A percentile compares a stretch with the other conserved stretches of the same genome.
Evolutionary conservation across 495 filamentous ascomycete species (phyloP).

Genomic region (Aspergillus incahuasiensis): DNA sequence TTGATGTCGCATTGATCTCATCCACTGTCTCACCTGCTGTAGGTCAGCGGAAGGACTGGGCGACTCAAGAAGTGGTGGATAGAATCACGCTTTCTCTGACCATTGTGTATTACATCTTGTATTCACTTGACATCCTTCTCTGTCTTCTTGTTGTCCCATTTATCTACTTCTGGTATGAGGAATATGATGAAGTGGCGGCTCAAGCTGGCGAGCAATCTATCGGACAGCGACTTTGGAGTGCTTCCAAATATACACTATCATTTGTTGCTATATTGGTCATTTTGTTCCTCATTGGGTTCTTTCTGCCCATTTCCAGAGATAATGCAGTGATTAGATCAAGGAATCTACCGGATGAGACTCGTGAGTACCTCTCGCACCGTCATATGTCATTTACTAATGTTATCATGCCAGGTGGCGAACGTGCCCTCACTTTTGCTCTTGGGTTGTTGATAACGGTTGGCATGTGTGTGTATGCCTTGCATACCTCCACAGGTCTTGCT

Average conservation of each 20-base stretch:
- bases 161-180: conserved; percentile 97
- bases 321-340: conserved; percentile 86
- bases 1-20: conserved; percentile 91
- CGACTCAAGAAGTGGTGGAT: conserved; percentile 70
- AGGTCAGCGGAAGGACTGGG: conserved; percentile 92
- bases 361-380: conserved; percentile 42
- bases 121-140: conserved; percentile 85
- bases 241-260: conserved; percentile 83
- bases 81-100: conserved; percentile 73
- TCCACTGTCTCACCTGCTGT: conserved; percentile 71
- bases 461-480: conserved; percentile 76
- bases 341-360: conserved; percentile 73
- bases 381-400: too few relatives aligned
- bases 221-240: conserved; percentile 66
- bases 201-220: conserved; percentile 71
- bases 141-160: conserved; percentile 91
- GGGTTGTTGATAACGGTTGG: conserved; percentile 83
- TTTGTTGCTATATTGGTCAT: conserved; percentile 77
- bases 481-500: conserved; percentile 85
- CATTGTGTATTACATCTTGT: conserved; percentile 88
- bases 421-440: conserved; percentile 81
- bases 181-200: conserved; percentile 81
- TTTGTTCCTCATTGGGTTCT: conserved; percentile 88
- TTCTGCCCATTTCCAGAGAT: conserved; percentile 69
- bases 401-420: conserved; percentile 69